Base-by-base conservation (phyloP, 2,329 filamentous ascomycete genomes). In the Mycosphaerella sp. region DNA sequence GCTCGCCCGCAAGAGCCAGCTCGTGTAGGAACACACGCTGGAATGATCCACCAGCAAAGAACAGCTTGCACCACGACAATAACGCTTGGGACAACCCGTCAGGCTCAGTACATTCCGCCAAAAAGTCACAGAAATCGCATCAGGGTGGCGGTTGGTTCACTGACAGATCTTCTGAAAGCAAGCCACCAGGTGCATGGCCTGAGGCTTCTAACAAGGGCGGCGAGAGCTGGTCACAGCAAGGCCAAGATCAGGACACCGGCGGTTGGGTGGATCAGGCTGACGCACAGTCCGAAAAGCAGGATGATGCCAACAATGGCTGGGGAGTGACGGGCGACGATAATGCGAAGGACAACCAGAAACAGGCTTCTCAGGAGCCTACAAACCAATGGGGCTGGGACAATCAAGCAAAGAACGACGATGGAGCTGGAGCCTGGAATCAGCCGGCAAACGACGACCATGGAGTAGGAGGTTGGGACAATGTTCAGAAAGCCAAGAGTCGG, bases 401-500 rank as follows among this genome's bases (percentile, higher is more conserved):
- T 45, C 8, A 45, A 7, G 10, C 17, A 4, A 12, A 9, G 10
- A n/a, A n/a, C 43, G 25, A 34, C 28, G 21, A 18, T 25, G 28
- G 35, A 34, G 21, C 21, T 27, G 44, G 27, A 37, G 43, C 14
- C 8, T 43, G 47, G 40, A 13, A 43, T 16, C 34, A 49, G 18
- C 30, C 35, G 27, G 34, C 37, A 21, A 35, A 44, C 8, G 21
- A 12, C 25, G 18, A 41, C 36, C 41, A 41, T 41, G 25, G 35
- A 32, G 44, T 27, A n/a, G 51, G 41, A 28, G 48, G 13, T 21
- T 49, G 49, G 49, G 52, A 35, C 16, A 28, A 47, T 8, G 21
- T 50, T 10, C 25, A 44, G 16, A 34, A 54, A 27, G 14, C 40
- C 10, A 27, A 12, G 21, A 49, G 45, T 42, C 36, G 7, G 13